Base-by-base conservation (phyloP, 2,329 filamentous ascomycete genomes). In the Colletotrichum camelliae region DNA sequence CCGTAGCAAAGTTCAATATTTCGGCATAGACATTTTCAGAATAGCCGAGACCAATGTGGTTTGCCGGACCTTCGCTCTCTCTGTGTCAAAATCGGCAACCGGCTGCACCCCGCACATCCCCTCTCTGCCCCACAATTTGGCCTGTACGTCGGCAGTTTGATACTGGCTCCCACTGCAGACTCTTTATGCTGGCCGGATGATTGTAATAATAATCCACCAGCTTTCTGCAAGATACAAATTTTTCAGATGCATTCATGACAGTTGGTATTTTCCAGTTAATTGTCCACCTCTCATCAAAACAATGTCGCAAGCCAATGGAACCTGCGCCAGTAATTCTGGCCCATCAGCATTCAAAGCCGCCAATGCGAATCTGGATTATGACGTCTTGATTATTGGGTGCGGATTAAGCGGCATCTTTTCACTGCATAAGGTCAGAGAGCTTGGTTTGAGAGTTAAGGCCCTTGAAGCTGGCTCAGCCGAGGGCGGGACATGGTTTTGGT, bases 401-500 rank as follows among this genome's bases (percentile, higher is more conserved):
- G 85, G 85, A 3, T 80, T 87, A 4, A 84, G 83, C 57, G 86
- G 86, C 6, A 85, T 88, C 62, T 85, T 84, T 29, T 82, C 82
- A 2, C 78, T 87, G 9, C 82, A 87, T 78, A 83, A 83, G 4
- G 84, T 88, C 80, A 80, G 82, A 6, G 77, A 88, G 48, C 81
- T 86, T 13, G 84, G 84, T 3, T 79, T 83, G 57, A 79, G 80
- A 58, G 81, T 82, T 67, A 83, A 81, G 72, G 83, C 84, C 7
- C 74, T 88, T n/a, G 87, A 88, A 73, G 84, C 84, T 29, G 85
- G 82, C 15, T 81, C 83, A 18, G 83, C 80, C 7, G 83, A 84
- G 39, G 87, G 87, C 5, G 87, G 88, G 1, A 88, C 87, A 3
- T 90, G 88, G 87, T 84, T 82, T 70, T 86, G 84, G 85, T 82